Base-by-base conservation (phyloP, 2,329 filamentous ascomycete genomes). In the Colletotrichum sp. region DNA sequence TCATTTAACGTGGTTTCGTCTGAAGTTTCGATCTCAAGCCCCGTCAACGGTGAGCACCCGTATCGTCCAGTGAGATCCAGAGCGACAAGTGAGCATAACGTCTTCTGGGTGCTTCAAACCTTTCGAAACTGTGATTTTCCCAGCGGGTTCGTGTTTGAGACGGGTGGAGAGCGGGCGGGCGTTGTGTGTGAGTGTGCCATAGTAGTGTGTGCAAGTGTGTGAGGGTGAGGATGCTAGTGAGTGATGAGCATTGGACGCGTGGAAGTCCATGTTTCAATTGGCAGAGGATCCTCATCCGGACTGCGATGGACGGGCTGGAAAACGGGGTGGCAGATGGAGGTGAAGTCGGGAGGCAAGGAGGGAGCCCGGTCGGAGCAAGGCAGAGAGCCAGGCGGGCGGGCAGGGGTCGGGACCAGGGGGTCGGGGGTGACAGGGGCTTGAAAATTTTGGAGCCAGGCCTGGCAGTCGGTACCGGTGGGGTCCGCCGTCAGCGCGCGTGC, bases 181-280 rank as follows among this genome's bases (percentile, higher is more conserved):
- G 44, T 52, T 52, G n/a, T 52, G 44, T 49, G 44, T 52, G 44
- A 49, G 44, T 49, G 39, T 26, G 70, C 26, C 32, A 34, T 34
- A 34, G 44, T 15, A 36, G 34, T 36, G 39, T 52, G 44, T 52
- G 44, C n/a, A 3, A 12, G 44, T 21, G 44, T 52, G 44, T 52
- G 44, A 44, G 57, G 57, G 28, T 18, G 57, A 49, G 32, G 34
- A 24, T 66, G 64, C 9, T 36, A 18, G 52, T 28, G 36, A 55
- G 32, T 10, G 39, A 57, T 71, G 49, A 21, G 36, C 36, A 62
- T 44, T 71, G 55, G 60, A 71, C 66, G 75, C 75, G 67, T 71
- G 72, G 28, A 75, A 66, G 34, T 67, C 71, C 75, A 64, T 71
- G 75, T 75, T 77, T 75, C 59, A 77, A 77, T 67, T 36, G n/a